Conservation (phyloP, 345 rosid genomes). For the Linum tenue region DNA sequence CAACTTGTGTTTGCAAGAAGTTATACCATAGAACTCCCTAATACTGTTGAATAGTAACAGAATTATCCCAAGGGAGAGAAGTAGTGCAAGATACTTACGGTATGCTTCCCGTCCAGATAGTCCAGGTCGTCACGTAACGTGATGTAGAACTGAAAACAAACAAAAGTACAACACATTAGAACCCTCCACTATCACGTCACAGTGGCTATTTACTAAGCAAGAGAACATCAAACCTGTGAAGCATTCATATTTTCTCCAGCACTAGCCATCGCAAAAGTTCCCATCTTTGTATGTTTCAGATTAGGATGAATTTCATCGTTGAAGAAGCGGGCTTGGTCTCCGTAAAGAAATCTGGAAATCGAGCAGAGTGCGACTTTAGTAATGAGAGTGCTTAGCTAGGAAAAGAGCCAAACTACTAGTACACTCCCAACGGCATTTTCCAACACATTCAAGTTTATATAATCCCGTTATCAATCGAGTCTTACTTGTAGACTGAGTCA, state of each 20-base stretch:
- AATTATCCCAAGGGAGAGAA: background rate
- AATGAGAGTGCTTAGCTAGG: background rate
- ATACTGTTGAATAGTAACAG: no score
- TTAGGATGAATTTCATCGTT: conserved; percentile 79
- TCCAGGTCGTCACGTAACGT: conserved; percentile 82
- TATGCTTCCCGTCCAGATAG: conserved; percentile 93
- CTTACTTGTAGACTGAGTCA: conserved; percentile 83
- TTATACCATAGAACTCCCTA: background rate
- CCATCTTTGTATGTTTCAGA: conserved; percentile 73
- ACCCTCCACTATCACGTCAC: background rate
- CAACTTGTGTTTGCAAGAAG: background rate
- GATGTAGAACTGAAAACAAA: conserved; percentile 60
- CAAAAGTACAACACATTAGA: background rate
- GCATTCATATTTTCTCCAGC: conserved; percentile 94
- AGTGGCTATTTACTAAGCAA: background rate
- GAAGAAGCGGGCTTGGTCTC: conserved; percentile 87
- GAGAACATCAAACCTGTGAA: conserved; percentile 55
- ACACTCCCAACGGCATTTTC: background rate
- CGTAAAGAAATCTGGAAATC: conserved; percentile 56
- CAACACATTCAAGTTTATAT: no score
- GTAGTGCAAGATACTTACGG: conserved; percentile 37
- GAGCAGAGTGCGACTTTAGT: background rate
- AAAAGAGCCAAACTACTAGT: conserved; percentile 5
- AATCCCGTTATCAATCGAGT: background rate
- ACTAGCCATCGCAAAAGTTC: conserved; percentile 91